A percentile compares a stretch with the other conserved stretches of the same genome.
These are phyloP conservation scores for Alternaria conjuncta DNA, from an alignment of 2,329 filamentous ascomycete genomes.

Conservation along the genomic window DNA sequence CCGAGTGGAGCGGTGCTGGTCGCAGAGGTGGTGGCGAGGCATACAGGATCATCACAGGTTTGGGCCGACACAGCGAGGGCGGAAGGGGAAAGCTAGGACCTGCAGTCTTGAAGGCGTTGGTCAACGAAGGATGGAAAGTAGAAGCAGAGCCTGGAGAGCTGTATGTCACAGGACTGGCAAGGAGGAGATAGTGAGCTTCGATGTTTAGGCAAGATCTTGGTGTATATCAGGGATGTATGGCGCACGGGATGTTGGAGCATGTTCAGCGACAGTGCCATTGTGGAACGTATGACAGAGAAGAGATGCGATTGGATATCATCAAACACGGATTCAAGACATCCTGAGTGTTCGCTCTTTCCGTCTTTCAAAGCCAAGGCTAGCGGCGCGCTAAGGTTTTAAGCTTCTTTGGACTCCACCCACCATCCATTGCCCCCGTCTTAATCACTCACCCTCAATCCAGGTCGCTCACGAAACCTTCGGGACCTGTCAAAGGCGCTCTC, in stretches of 20 bases:
- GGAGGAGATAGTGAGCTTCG: constrained; percentile 18
- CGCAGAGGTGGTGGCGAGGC: constrained; percentile 56
- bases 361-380: constrained; percentile 6
- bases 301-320: neutral
- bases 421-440: neutral
- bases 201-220: neutral
- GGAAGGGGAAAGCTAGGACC: constrained; percentile 78
- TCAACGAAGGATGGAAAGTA: constrained; percentile 82
- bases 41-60: constrained; percentile 80
- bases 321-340: neutral
- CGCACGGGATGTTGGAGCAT: neutral
- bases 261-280: neutral
- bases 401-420: constrained; percentile 11
- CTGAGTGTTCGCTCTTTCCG: neutral
- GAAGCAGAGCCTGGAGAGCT: constrained; percentile 74
- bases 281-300: neutral
- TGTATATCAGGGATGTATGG: neutral
- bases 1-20: constrained; percentile 49
- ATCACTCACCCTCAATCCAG: neutral
- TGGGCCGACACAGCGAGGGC: constrained; percentile 78
- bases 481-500: constrained; percentile 6
- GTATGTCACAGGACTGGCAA: constrained; percentile 67
- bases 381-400: constrained; percentile 9
- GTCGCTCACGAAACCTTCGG: constrained; percentile 6
- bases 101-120: constrained; percentile 77